Evolutionary conservation across 2,329 filamentous ascomycete genomes (phyloP), one percentile per base, ranked within the genome.

Genomic region (Coleophoma crateriformis): DNA sequence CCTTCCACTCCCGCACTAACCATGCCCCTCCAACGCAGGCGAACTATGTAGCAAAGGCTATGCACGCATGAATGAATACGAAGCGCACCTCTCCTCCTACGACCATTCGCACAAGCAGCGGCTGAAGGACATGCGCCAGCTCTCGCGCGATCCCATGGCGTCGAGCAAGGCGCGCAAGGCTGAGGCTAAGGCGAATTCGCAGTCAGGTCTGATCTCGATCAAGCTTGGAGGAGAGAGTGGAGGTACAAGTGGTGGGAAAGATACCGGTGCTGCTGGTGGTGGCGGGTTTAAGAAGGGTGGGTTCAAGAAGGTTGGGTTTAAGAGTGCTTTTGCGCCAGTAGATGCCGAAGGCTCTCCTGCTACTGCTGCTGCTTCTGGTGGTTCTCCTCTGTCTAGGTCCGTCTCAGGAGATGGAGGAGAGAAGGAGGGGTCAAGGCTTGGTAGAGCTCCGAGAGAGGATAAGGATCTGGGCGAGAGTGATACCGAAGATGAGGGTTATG

Each of bases 41-140:
- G 81, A 84, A 38, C 81, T 97, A 48, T 97, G 94, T 74, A 84
- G 87, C 56, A 97, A 97, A 71, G 92, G 91, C 61, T 99, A 97
- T 71, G 84, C 85, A 2, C 90, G 94, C 49, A 92, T 95, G 78
- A 92, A 95, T 65, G 92, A 97, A 67, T 96, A 95, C 67, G 92
- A 97, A 69, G 87, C 91, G 7, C 94, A 99, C 67, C 88, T 96
- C 50, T 84, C 84, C 55, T 94, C 88, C 61, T 97, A 97, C 69
- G 94, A 97, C 65, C 94, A 99, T 70, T 88, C 88, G 60, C 94
- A 99, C 70, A 91, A 90, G 67, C 90, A 95, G 72, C 86, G 88
- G 45, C 79, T 91, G 51, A 88, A 89, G 68, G 88, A 94, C 61
- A 90, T 92, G 87, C 90, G 90, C 69, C 84, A 87, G 61, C 85